phyloP scores from a whole-genome alignment of 352 stramenopile species.

The Saprolegnia diclina region DNA sequence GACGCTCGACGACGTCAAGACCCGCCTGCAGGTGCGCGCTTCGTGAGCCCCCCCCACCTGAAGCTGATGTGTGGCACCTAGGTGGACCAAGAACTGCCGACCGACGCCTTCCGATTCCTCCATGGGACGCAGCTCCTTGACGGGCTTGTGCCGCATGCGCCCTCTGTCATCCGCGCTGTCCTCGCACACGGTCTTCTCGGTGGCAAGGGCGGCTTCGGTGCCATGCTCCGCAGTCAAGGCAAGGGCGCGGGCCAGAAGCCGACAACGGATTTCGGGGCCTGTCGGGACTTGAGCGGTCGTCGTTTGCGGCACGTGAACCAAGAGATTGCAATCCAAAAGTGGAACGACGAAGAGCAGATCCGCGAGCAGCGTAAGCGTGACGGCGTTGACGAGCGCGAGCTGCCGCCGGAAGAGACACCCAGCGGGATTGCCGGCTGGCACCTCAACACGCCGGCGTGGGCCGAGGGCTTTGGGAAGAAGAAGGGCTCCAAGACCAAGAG shows the following conservation, averaged over 20 bases:
- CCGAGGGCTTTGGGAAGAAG: slow-evolving; percentile 65
- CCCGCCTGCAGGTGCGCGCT: slow-evolving; percentile 40
- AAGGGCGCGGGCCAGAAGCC: slow-evolving; percentile 64
- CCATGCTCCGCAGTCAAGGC: slow-evolving; percentile 75
- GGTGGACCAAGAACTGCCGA: slow-evolving; percentile 35
- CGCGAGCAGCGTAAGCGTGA: slow-evolving; percentile 45
- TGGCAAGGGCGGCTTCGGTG: slow-evolving; percentile 79
- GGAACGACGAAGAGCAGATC: slow-evolving; percentile 48
- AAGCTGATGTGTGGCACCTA: slow-evolving; percentile 44
- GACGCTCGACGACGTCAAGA: slow-evolving; percentile 39
- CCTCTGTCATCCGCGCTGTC: slow-evolving; percentile 53
- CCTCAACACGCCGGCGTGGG: slow-evolving; percentile 73
- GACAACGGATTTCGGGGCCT: slow-evolving; percentile 75
- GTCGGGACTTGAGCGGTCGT: slow-evolving; percentile 69
- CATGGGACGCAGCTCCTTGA: slow-evolving; percentile 35
- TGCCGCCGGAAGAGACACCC: slow-evolving; percentile 73
- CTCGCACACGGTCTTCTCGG: slow-evolving; percentile 58
- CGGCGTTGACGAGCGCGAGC: slow-evolving; percentile 51
- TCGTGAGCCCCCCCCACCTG: slow-evolving; percentile 45
- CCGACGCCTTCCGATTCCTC: slow-evolving; percentile 9
- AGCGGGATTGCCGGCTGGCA: slow-evolving; percentile 83
- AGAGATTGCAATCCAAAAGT: slow-evolving; percentile 80
- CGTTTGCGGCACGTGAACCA: slow-evolving; percentile 83
- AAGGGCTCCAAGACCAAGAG: slow-evolving; percentile 70
- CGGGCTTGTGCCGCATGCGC: slow-evolving; percentile 39